Percentiles rank a stretch among this genome's conserved stretches.
Conservation (phyloP, 345 rosid genomes). For the Psidium friedrichsthalianum region DNA sequence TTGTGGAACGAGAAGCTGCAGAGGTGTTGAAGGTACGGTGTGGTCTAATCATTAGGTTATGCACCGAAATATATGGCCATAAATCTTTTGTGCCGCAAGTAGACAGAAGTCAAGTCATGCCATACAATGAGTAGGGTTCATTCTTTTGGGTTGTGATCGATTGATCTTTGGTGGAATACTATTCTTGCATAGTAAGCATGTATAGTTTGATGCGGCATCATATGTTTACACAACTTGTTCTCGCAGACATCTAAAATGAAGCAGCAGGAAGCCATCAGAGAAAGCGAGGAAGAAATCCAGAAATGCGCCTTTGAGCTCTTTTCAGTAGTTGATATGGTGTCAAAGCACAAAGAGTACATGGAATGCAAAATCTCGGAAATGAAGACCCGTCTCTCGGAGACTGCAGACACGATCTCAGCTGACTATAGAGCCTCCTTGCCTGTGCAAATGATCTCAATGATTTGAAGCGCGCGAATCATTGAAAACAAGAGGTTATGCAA, state of each 20-base stretch:
- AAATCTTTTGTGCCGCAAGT: background rate
- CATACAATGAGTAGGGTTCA: background rate
- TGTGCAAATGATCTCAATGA: background rate
- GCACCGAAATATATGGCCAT: background rate
- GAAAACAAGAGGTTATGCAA: background rate
- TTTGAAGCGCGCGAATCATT: background rate
- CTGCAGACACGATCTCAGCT: conserved; percentile 33
- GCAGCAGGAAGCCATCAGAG: conserved; percentile 47
- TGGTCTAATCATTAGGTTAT: background rate
- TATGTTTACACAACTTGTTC: background rate
- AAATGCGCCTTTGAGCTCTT: conserved; percentile 40
- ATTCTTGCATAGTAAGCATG: background rate
- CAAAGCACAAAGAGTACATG: conserved; percentile 53
- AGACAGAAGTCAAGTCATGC: background rate
- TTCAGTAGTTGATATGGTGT: conserved; percentile 43
- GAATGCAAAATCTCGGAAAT: conserved; percentile 44
- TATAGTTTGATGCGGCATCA: background rate
- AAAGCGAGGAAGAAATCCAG: conserved; percentile 54
- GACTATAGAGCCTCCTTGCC: conserved; percentile 28
- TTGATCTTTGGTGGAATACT: background rate
- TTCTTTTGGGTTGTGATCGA: background rate
- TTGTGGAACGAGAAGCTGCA: conserved; percentile 62
- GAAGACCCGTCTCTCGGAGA: conserved; percentile 36
- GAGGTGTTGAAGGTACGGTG: conserved; percentile 45
- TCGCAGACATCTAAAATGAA: conserved; percentile 29